These are phyloP conservation scores for Heimioporus sp. DNA, from an alignment of 768 basidiomycete genomes.

Conservation along the genomic window DNA sequence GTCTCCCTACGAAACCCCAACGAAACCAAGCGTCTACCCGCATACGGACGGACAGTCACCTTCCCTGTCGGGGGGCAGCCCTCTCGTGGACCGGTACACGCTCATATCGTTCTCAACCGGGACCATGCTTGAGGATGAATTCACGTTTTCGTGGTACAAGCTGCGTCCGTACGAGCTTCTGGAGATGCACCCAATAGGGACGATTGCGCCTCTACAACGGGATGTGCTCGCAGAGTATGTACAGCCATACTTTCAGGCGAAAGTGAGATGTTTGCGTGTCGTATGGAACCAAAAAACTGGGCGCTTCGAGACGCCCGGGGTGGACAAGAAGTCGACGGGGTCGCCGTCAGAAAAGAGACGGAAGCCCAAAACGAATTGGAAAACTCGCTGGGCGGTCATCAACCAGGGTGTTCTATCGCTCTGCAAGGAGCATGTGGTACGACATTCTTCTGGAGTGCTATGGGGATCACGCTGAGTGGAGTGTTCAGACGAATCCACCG, in stretches of 20 bases:
- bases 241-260: conserved; percentile 59
- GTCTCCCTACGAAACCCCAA: background rate
- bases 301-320: conserved; percentile 25
- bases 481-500: conserved; percentile 38
- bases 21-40: conserved; percentile 7
- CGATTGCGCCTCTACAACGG: conserved; percentile 44
- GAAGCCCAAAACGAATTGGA: conserved; percentile 55
- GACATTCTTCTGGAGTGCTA: conserved; percentile 16
- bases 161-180: conserved; percentile 64
- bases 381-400: conserved; percentile 61
- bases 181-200: conserved; percentile 55
- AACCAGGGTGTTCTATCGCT: conserved; percentile 53
- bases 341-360: conserved; percentile 20
- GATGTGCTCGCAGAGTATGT: conserved; percentile 42
- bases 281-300: conserved; percentile 32
- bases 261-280: conserved; percentile 50
- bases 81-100: conserved; percentile 40
- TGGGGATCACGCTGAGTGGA: background rate
- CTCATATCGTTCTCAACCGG: conserved; percentile 69
- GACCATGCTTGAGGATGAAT: conserved; percentile 67
- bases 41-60: conserved; percentile 5
- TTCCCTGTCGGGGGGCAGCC: conserved; percentile 5
- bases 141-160: conserved; percentile 54
- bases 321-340: conserved; percentile 8
- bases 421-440: conserved; percentile 51